Evolutionary conservation across 2,329 filamentous ascomycete species (phyloP).

Genomic region (Coniella vitis): DNA sequence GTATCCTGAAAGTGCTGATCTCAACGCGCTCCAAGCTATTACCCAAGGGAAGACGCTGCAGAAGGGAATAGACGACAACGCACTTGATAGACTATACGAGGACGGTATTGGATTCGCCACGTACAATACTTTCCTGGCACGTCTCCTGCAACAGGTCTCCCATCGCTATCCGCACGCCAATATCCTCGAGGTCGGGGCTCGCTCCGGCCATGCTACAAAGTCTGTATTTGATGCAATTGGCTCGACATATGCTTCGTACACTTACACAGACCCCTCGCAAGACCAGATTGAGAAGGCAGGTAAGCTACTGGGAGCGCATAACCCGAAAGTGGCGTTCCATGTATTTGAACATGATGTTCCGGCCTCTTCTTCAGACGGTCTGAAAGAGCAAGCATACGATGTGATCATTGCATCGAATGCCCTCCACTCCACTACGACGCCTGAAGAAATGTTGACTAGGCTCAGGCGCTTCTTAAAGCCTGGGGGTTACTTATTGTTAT

Average conservation of each 20-base stretch:
- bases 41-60: too few species aligned
- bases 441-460: constrained; percentile 20
- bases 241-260: constrained; percentile 29
- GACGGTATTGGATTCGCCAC: neutral
- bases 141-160: neutral
- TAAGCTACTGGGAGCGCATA: neutral
- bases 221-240: constrained; percentile 26
- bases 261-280: constrained; percentile 35
- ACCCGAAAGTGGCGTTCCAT: neutral
- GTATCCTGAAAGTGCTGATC: too few species aligned
- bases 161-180: neutral
- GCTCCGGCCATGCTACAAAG: constrained; percentile 33
- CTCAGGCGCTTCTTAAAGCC: constrained; percentile 25
- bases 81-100: neutral
- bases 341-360: constrained; percentile 24
- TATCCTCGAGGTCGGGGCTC: constrained; percentile 23
- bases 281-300: constrained; percentile 29
- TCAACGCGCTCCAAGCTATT: too few species aligned
- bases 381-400: constrained; percentile 22
- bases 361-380: constrained; percentile 24
- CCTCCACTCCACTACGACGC: constrained; percentile 21
- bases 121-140: neutral
- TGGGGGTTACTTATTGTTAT: constrained; percentile 12
- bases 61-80: too few species aligned
- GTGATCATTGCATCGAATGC: constrained; percentile 27